phyloP scores from a whole-genome alignment of 2,329 filamentous ascomycete genomes.

The Sporothrix mexicana region DNA sequence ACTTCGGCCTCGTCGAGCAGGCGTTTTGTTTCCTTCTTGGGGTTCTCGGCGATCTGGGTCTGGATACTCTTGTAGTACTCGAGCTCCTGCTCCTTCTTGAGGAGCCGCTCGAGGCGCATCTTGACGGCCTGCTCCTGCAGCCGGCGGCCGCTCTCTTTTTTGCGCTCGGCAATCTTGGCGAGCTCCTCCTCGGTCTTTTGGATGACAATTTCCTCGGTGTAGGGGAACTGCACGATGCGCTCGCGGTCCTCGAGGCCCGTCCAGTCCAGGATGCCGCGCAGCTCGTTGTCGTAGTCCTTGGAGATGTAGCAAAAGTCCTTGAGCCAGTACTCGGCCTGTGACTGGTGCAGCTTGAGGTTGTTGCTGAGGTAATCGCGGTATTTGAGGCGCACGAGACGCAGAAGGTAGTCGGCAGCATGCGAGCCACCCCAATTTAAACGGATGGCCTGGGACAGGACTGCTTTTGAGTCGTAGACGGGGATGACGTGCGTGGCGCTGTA shows the following conservation, averaged over 20 bases:
- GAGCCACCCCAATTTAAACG: slow-evolving; percentile 94
- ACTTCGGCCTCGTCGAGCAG: slow-evolving; percentile 89
- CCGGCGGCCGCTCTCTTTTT: slow-evolving; percentile 89
- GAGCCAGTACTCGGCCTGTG: slow-evolving; percentile 86
- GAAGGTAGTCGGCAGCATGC: slow-evolving; percentile 86
- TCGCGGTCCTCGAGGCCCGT: slow-evolving; percentile 89
- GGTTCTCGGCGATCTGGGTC: slow-evolving; percentile 70
- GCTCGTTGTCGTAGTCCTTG: slow-evolving; percentile 78
- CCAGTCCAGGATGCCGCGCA: slow-evolving; percentile 83
- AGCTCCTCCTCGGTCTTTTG: slow-evolving; percentile 96
- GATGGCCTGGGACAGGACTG: slow-evolving; percentile 82
- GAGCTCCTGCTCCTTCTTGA: slow-evolving; percentile 93
- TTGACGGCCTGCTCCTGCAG: slow-evolving; percentile 96
- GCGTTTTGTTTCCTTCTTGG: slow-evolving; percentile 88
- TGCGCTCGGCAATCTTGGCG: slow-evolving; percentile 85
- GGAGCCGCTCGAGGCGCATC: slow-evolving; percentile 92
- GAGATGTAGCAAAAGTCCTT: slow-evolving; percentile 90
- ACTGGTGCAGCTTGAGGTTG: slow-evolving; percentile 81
- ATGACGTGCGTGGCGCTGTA: slow-evolving; percentile 95
- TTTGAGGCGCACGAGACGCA: slow-evolving; percentile 87
- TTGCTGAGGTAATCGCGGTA: slow-evolving; percentile 74
- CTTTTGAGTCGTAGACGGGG: slow-evolving; percentile 85
- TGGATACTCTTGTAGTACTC: slow-evolving; percentile 92
- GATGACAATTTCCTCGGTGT: slow-evolving; percentile 84
- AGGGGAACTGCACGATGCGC: slow-evolving; percentile 89